Evolutionary conservation across 1,284 basidiomycete species (phyloP), one percentile per base, ranked within the genome.

Genomic region (Cutaneotrichosporon cavernicola): DNA sequence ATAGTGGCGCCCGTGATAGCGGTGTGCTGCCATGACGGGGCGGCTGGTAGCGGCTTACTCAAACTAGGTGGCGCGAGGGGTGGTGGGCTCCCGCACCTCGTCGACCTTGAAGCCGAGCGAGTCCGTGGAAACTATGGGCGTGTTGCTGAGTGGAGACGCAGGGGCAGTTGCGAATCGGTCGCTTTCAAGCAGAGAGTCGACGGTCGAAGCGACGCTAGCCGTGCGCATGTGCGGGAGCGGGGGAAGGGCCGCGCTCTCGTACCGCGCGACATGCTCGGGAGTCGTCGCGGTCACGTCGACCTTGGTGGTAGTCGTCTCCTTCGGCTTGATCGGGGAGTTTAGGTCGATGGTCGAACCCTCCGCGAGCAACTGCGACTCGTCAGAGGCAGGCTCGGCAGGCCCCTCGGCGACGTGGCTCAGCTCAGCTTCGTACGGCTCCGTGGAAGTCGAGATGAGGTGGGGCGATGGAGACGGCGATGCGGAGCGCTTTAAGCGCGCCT

Each of bases 221-320:
- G 43, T 46, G 18, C 43, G 43, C 43, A 46, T 34, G 32, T 36
- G 16, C 0, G 63, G 63, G 16, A 64, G 53, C 9, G 63, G 63
- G 5, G 63, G 63, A 2, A 64, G 63, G 30, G 32, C 50, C 22
- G 63, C 63, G 56, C 55, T 22, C 53, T 64, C 32, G 63, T 64
- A 64, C 34, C 51, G 56, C 55, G 51, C 59, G 14, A 64, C 49
- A 38, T 61, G 43, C 18, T 56, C 55, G 50, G 63, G 16, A n/a
- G 58, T n/a, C 57, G 43, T 43, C 0, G 31, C 32, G 18, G 32
- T 55, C 43, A 18, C 11, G 43, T 46, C 18, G 43, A 46, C 18
- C 43, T 46, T 43, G 13, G 40, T 43, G 40, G 40, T 5, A 9
- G 40, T 43, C 47, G 21, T 50, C 18, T 22, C 47, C 32, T 34